Evolutionary conservation across 129 eudicot species (phyloP), one percentile per base, ranked within the genome.

Genomic region (Kitagawia praeruptora): DNA sequence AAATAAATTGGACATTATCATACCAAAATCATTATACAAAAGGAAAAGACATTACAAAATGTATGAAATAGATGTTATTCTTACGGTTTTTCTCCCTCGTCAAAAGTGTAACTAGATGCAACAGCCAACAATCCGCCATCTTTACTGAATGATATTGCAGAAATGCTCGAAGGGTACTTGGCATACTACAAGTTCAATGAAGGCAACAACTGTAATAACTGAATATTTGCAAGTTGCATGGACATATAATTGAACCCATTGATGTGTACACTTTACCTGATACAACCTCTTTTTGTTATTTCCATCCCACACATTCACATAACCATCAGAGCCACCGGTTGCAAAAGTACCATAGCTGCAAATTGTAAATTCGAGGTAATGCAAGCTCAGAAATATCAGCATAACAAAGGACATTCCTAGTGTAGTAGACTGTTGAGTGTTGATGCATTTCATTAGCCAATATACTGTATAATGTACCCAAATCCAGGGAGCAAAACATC

Each of bases 311-410:
- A 92, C 90, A 72, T 92, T 96, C 21, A 92, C 99, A 83, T 75
- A 89, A 47, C 99, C 99, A 83, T 96, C 99, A 82, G 95, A 89
- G 58, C 98, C 99, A 5, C 98, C 99, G 41, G 99, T 96, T 64
- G 99, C 98, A 81, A 96, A 96, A 70, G 99, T 96, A 78, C 98
- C 99, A 82, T 90, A 88, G 81, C 97, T 96, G 91, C 88, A 90
- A 41, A 41, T 74, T 44, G 2, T 19, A 38, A 41, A 40, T 40
- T 41, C 14, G 49, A 8, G 38, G 51, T 19, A 3, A 9, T 3
- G 42, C 25, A 47, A 73, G 77, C 41, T 74, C 8, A 3, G 34
- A 61, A 61, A 28, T n/a, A 61, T 61, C 5, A 61, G 34, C 69
- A 61, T 8, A n/a, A 61, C 15, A 61, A 9, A 61, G 15, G 0